Conservation (phyloP, 495 filamentous ascomycete species). For the Aspergillus carlsbadensis region DNA sequence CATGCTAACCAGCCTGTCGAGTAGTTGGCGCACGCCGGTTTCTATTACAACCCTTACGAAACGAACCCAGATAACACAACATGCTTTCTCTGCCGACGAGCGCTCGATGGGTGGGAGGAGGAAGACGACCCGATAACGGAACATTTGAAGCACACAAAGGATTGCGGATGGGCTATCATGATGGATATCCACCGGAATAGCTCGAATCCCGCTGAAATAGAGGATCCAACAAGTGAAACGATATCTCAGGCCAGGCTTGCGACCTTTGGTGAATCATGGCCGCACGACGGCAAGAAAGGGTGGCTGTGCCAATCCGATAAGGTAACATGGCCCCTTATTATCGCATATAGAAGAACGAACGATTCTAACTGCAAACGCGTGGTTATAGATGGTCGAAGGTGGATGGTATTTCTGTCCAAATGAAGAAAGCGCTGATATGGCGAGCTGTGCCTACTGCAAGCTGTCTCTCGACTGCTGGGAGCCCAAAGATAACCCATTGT, state of each 20-base stretch:
- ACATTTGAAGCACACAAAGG: conserved; percentile 75
- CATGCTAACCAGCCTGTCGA: background rate
- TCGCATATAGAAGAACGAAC: background rate
- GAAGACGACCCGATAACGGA: conserved; percentile 77
- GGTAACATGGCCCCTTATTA: conserved; percentile 44
- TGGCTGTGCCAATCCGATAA: conserved; percentile 86
- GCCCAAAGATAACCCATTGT: conserved; percentile 82
- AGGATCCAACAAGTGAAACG: conserved; percentile 67
- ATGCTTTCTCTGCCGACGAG: conserved; percentile 80
- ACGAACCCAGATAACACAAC: conserved; percentile 80
- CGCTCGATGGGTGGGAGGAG: conserved; percentile 85
- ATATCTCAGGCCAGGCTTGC: conserved; percentile 74
- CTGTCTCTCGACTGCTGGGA: conserved; percentile 90
- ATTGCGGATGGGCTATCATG: conserved; percentile 87
- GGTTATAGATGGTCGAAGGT: conserved; percentile 74
- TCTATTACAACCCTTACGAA: conserved; percentile 77
- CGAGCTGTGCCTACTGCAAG: conserved; percentile 84
- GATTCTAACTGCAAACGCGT: conserved; percentile 1
- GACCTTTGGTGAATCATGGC: conserved; percentile 80
- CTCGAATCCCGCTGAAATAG: conserved; percentile 59
- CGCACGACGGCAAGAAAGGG: conserved; percentile 82
- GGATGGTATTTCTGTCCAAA: conserved; percentile 93
- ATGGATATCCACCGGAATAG: conserved; percentile 65
- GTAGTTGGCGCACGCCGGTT: conserved; percentile 87
- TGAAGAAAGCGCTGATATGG: conserved; percentile 75